Evolutionary conservation across 495 filamentous ascomycete species (phyloP).

Genomic region (Letharia lupina): DNA sequence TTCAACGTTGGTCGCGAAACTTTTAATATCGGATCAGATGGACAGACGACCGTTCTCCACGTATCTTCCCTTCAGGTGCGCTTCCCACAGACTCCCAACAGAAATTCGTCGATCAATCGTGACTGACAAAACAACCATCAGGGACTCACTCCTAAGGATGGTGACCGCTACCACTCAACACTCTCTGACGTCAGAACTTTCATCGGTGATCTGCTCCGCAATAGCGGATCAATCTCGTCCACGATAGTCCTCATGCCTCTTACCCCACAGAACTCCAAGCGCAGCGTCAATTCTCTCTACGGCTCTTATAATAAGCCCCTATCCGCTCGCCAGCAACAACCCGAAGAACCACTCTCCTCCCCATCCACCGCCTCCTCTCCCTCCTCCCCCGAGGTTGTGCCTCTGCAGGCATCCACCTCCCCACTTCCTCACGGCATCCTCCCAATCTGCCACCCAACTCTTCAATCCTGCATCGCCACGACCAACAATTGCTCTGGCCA

Average conservation of each 20-base stretch:
- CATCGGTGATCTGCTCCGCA: conserved; percentile 30
- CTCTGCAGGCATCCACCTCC: conserved; percentile 20
- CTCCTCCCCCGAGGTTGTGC: conserved; percentile 24
- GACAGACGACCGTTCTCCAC: conserved; percentile 13
- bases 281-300: conserved; percentile 19
- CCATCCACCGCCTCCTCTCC: conserved; percentile 24
- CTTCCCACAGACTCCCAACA: not conserved
- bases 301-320: conserved; percentile 31
- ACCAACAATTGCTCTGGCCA: conserved; percentile 72
- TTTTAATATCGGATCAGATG: not conserved
- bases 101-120: not conserved
- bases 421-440: conserved; percentile 31
- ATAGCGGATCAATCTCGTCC: conserved; percentile 29
- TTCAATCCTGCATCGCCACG: conserved; percentile 48
- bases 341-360: conserved; percentile 33
- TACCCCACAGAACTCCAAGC: conserved; percentile 12
- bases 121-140: not conserved
- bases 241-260: conserved; percentile 38
- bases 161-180: conserved; percentile 6
- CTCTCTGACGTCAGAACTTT: conserved; percentile 24
- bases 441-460: conserved; percentile 55
- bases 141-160: conserved; percentile 11
- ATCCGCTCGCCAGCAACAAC: conserved; percentile 27
- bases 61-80: conserved; percentile 13
- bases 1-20: not conserved